A percentile compares a stretch with the other conserved stretches of the same genome.
phyloP scores from a whole-genome alignment of 2,329 filamentous ascomycete species.

The Fusarium setosum region DNA sequence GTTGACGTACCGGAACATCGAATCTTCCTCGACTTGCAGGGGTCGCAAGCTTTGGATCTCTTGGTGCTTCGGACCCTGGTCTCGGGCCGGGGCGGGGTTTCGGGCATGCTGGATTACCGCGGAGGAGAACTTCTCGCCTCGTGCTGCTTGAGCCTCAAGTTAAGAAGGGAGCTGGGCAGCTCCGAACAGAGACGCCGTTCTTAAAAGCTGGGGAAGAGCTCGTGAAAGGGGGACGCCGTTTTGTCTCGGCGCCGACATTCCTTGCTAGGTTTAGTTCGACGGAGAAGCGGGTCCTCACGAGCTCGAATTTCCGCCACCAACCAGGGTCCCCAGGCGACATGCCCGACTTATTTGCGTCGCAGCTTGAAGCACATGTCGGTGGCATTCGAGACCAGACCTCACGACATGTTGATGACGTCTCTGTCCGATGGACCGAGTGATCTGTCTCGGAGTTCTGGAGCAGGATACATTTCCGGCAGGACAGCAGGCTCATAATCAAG shows the following conservation, averaged over 20 bases:
- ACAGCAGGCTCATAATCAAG: background rate
- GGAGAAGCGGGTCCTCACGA: background rate
- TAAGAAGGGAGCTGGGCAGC: background rate
- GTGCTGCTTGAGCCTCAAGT: background rate
- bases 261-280: background rate
- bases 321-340: background rate
- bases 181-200: slow-evolving; percentile 2
- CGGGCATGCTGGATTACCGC: slow-evolving; percentile 9
- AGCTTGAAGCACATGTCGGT: background rate
- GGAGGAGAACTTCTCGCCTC: background rate
- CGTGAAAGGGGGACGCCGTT: background rate
- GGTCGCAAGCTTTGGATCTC: slow-evolving; percentile 36
- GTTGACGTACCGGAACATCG: slow-evolving; percentile 31
- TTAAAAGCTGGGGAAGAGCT: background rate
- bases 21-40: slow-evolving; percentile 38
- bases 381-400: too few relatives aligned
- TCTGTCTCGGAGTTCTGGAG: background rate
- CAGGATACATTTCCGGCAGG: background rate
- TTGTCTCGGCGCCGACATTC: slow-evolving; percentile 33
- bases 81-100: background rate
- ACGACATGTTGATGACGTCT: background rate
- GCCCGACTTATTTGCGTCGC: background rate
- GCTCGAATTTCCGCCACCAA: background rate
- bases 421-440: background rate
- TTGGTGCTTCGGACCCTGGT: slow-evolving; percentile 23